Evolutionary conservation across 2,329 filamentous ascomycete species (phyloP), one percentile per base, ranked within the genome.

Genomic region (Aspergillus sp.): DNA sequence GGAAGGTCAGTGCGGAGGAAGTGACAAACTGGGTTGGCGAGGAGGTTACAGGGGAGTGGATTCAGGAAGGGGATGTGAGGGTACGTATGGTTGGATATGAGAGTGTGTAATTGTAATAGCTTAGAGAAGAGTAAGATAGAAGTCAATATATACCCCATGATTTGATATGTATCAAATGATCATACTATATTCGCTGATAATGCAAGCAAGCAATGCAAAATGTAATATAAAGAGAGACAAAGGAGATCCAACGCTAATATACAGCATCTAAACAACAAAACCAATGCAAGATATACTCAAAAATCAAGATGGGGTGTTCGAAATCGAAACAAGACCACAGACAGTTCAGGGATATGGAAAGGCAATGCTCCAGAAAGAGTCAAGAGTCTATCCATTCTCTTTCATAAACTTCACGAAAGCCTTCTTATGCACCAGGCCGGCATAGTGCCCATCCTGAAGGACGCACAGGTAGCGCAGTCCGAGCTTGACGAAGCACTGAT

Each of bases 381-480:
- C 44, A 15, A 17, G 2, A 19, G 17, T 49, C 27, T 19, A 35
- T 27, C 57, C 90, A 46, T 93, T 77, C 69, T 96, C 89, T 65
- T 93, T 91, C 75, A 96, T 89, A 71, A 96, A 97, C 74, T 91
- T 93, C 59, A 96, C 93, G 78, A 99, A 98, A 4, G 87, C 88
- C 80, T 99, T 99, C 80, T 98, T 98, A 76, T 99, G 95, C 51
- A 96, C 91, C 81, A 99, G 84, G 61, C 95, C 95, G 2, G 90
- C 90, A 76, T 91, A 99, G 60, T 86, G 86, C 23, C 95, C 95
- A 64, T 96, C 87, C 55, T 84, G 85, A 25, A 95, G 79, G 4
- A 97, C 92, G 71, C 95, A 98, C 50, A 99, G 89, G 74, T 96
- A 98, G 61, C 95, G 83, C 64, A 99, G 76, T 1, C 95, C 95